Evolutionary conservation across 768 basidiomycete species (phyloP).

Genomic region (Russula sp.): DNA sequence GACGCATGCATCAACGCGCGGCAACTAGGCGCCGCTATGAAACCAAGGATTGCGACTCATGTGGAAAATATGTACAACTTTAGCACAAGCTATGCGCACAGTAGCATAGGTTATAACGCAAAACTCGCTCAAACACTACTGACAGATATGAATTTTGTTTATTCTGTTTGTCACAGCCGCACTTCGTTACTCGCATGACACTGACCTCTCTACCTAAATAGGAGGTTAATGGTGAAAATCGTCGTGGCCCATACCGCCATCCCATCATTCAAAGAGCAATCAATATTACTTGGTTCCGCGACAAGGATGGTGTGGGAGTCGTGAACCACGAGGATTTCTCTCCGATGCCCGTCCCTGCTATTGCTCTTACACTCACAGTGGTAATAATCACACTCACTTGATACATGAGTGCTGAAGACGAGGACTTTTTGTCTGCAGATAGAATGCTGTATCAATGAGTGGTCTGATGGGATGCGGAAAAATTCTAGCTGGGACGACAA

Average conservation of each 20-base stretch:
- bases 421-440: neutral
- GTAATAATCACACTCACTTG: neutral
- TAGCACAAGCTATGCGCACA: neutral
- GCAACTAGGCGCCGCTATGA: too few species aligned
- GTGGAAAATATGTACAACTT: neutral
- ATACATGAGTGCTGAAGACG: neutral
- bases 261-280: constrained; percentile 6
- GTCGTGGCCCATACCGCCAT: neutral
- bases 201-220: neutral
- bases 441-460: neutral
- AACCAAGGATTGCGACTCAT: too few species aligned
- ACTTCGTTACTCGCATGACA: neutral
- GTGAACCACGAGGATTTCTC: neutral
- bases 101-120: neutral
- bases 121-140: neutral
- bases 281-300: neutral
- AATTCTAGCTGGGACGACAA: neutral
- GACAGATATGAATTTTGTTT: neutral
- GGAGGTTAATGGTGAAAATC: neutral
- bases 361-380: constrained; percentile 1
- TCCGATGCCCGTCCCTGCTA: neutral
- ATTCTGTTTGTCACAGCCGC: neutral
- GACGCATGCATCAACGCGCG: neutral
- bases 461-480: neutral
- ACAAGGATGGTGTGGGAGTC: neutral